Evolutionary conservation across 163 green algal genomes (phyloP).

Genomic region (Volvox carteri): DNA sequence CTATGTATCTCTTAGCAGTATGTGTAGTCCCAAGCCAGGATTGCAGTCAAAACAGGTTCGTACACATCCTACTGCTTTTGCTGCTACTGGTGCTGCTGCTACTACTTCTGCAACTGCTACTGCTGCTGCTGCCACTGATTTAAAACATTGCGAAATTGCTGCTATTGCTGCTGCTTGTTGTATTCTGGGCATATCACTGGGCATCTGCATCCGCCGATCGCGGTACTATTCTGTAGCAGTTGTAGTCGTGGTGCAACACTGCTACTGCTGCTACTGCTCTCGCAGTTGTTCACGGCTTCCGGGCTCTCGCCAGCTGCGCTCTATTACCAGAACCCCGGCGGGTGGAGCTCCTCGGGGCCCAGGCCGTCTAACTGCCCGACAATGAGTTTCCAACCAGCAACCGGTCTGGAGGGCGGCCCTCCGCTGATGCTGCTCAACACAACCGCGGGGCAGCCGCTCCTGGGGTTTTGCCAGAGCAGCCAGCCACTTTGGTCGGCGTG

Average conservation of each 20-base stretch:
- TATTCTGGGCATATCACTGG: not conserved
- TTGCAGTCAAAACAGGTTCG: no score
- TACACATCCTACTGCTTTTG: no score
- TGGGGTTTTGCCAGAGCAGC: conserved; percentile 61
- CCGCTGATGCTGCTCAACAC: conserved; percentile 28
- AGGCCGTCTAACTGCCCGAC: conserved; percentile 42
- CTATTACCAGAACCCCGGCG: conserved; percentile 3
- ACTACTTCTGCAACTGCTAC: not conserved
- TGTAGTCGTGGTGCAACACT: not conserved
- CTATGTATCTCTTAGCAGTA: no score
- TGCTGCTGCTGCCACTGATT: not conserved
- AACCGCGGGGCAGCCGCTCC: not conserved
- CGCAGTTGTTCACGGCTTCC: not conserved
- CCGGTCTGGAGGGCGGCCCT: conserved; percentile 12
- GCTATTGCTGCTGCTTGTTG: not conserved
- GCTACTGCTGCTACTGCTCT: not conserved
- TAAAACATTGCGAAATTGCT: not conserved
- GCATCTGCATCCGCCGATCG: not conserved
- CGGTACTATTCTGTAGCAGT: not conserved
- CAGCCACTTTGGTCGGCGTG: conserved; percentile 52
- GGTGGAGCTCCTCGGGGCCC: conserved; percentile 35
- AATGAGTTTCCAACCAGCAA: conserved; percentile 51
- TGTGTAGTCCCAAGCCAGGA: no score
- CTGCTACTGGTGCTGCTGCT: not conserved
- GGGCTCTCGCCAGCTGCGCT: not conserved